phyloP scores from a whole-genome alignment of 331 rosid genomes.

The Dryas integrifolia region DNA sequence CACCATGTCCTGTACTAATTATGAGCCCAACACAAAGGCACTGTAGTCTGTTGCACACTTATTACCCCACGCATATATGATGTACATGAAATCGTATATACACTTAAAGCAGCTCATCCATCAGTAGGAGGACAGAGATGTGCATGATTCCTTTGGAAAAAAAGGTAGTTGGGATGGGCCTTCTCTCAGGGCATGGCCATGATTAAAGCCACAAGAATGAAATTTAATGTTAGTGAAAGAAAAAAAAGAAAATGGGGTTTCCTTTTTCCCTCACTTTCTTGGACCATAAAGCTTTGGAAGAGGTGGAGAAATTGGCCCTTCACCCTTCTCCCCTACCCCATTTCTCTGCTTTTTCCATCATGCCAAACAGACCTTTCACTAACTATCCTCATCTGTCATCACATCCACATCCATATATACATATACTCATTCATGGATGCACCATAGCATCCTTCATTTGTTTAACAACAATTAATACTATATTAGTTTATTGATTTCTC shows the following conservation, averaged over 20 bases:
- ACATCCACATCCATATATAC: slow-evolving; percentile 6
- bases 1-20: background rate
- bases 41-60: slow-evolving; percentile 1
- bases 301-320: slow-evolving; percentile 35
- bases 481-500: background rate
- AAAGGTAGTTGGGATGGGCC: slow-evolving; percentile 57
- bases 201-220: slow-evolving; percentile 60
- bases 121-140: slow-evolving; percentile 37
- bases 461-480: no score
- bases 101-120: slow-evolving; percentile 13
- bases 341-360: slow-evolving; percentile 28
- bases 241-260: slow-evolving; percentile 2
- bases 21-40: slow-evolving; percentile 14
- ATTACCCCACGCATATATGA: slow-evolving; percentile 16
- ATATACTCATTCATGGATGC: background rate
- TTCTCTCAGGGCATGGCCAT: slow-evolving; percentile 42
- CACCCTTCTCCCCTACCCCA: slow-evolving; percentile 20
- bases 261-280: slow-evolving; percentile 38
- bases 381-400: slow-evolving; percentile 11
- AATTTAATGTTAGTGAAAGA: slow-evolving; percentile 15
- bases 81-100: background rate
- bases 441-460: background rate
- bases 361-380: slow-evolving; percentile 24
- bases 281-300: slow-evolving; percentile 23
- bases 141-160: slow-evolving; percentile 53